These are phyloP conservation scores for Gnomoniopsis sp. DNA, from an alignment of 2,329 filamentous ascomycete genomes.

Conservation along the genomic window DNA sequence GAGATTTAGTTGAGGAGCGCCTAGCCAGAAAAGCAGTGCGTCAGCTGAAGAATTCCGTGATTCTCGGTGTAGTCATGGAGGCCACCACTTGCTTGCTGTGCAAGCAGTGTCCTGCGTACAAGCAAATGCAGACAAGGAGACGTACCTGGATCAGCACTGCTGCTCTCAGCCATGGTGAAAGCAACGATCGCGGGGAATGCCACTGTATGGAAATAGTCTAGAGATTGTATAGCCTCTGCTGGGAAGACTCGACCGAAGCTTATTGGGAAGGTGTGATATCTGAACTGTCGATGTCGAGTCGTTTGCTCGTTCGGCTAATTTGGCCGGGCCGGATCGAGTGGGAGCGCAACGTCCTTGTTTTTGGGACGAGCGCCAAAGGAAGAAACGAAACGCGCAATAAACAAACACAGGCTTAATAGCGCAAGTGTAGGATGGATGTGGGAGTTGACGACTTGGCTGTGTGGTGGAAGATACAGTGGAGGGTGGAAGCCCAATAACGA, in stretches of 20 bases:
- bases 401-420: too few species aligned
- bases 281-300: too few species aligned
- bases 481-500: not conserved
- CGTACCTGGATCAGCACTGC: slow-evolving; percentile 16
- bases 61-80: not conserved
- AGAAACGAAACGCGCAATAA: too few species aligned
- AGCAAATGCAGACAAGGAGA: not conserved
- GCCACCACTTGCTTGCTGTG: not conserved
- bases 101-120: not conserved
- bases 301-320: not conserved
- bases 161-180: slow-evolving; percentile 17
- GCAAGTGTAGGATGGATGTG: not conserved
- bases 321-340: not conserved
- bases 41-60: not conserved
- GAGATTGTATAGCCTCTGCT: not conserved
- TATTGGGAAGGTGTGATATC: too few species aligned
- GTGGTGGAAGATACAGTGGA: not conserved
- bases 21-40: slow-evolving; percentile 29
- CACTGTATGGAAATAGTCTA: not conserved
- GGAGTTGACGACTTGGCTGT: not conserved
- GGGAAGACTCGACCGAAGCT: not conserved
- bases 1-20: slow-evolving; percentile 73
- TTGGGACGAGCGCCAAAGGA: too few species aligned
- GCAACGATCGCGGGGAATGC: not conserved
- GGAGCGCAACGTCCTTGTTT: not conserved